Evolutionary conservation across 352 stramenopile genomes (phyloP), one percentile per base, ranked within the genome.

Genomic region (Pythium aphanidermatum): DNA sequence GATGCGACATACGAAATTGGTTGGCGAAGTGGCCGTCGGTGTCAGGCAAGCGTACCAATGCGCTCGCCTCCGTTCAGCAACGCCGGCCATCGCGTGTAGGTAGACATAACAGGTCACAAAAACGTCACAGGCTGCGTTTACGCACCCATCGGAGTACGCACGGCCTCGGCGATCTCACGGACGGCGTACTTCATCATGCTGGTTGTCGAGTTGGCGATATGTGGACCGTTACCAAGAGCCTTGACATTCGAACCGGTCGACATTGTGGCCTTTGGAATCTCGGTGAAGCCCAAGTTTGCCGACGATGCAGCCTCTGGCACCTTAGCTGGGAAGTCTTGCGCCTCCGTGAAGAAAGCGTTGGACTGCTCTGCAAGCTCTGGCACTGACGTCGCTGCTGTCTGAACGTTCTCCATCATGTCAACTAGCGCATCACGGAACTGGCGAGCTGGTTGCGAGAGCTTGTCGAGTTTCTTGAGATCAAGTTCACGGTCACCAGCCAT

Each of bases 121-220:
- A n/a, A n/a, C n/a, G n/a, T n/a, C n/a, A n/a, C n/a, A n/a, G n/a
- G 12, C 4, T 0, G 28, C 6, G 14, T 16, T 51, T 60, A 60
- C 6, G 45, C 67, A 9, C 70, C 70, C 4, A 46, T 44, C 0
- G 70, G 67, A 36, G 72, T 74, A 32, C 46, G 44, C 32, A 72
- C 51, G 29, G 65, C 67, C 39, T 82, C 35, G 8, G 60, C 41
- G 3, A 83, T 45, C 39, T 83, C 70, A 5, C 42, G 55, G 16
- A 38, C 65, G 1, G 68, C 65, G 40, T 80, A 83, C 44, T 73
- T 48, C n/a, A 83, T 57, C 68, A 83, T 83, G n/a, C 35, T 23
- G 13, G 56, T 60, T 19, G 68, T 83, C 21, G 63, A 65, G 10
- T 55, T 57, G 26, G 60, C 65, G 29, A 83, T 71, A 39, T 77